Conservation (phyloP, 495 filamentous ascomycete species). For the Neurospora sp. region DNA sequence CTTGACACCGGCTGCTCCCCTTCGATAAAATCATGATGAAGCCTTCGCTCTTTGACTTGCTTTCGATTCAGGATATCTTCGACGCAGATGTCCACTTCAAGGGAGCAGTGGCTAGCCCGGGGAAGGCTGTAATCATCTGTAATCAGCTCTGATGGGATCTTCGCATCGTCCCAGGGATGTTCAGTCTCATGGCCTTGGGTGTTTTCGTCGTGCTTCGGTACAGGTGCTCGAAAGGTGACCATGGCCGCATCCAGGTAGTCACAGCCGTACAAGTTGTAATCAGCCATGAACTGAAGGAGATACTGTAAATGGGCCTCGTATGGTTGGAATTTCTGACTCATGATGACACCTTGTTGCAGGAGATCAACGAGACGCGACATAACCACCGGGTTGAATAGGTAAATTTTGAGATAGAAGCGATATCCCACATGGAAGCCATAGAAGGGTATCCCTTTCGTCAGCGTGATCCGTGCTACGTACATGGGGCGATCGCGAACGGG, state of each 20-base stretch:
- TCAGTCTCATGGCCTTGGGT: constrained; percentile 27
- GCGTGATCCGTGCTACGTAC: constrained; percentile 80
- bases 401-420: constrained; percentile 84
- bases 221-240: constrained; percentile 60
- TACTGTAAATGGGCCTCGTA: constrained; percentile 91
- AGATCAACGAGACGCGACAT: constrained; percentile 79
- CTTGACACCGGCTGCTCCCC: constrained; percentile 48
- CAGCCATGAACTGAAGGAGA: constrained; percentile 92
- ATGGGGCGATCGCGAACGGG: constrained; percentile 52
- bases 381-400: constrained; percentile 73
- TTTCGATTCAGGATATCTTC: constrained; percentile 80
- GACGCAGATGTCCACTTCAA: constrained; percentile 82
- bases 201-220: constrained; percentile 55
- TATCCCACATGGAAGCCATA: constrained; percentile 94
- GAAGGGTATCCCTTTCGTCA: constrained; percentile 90
- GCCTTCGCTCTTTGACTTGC: constrained; percentile 55
- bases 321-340: constrained; percentile 76
- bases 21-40: constrained; percentile 88
- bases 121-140: constrained; percentile 53
- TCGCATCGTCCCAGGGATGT: constrained; percentile 73
- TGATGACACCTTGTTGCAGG: constrained; percentile 72
- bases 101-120: constrained; percentile 73
- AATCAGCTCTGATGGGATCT: constrained; percentile 37
- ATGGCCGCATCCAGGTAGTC: constrained; percentile 57
- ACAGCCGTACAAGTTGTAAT: constrained; percentile 94